A percentile compares a stretch with the other conserved stretches of the same genome.
Evolutionary conservation across 768 basidiomycete genomes (phyloP).

Genomic region (Boletus reticuloceps): DNA sequence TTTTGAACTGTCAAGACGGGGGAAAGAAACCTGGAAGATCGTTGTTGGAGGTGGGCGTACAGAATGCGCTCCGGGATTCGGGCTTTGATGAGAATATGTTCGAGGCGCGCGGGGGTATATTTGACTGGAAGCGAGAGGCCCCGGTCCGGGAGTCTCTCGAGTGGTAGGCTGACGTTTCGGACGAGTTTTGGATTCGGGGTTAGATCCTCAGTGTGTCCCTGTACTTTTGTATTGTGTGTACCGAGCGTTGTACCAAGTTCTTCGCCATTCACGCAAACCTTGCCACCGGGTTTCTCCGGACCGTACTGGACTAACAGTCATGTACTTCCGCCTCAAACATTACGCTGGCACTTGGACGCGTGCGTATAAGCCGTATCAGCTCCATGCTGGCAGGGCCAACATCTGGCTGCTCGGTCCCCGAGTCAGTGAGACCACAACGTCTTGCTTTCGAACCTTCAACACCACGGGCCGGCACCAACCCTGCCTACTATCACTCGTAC

Average conservation of each 20-base stretch:
- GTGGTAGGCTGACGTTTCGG: no score
- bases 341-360: not conserved
- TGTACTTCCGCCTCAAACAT: not conserved
- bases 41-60: not conserved
- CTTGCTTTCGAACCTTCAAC: not conserved
- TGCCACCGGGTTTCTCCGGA: no score
- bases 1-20: not conserved
- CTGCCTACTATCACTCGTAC: constrained; percentile 22
- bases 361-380: not conserved
- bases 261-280: no score
- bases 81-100: not conserved
- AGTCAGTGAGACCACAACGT: not conserved
- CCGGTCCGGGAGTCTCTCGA: not conserved
- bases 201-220: no score
- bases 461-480: not conserved
- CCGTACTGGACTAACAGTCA: not conserved
- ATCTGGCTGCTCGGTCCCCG: not conserved
- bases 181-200: no score
- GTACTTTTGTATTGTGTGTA: no score
- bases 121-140: not conserved
- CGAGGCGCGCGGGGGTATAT: not conserved
- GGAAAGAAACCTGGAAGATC: constrained; percentile 1
- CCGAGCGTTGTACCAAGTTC: no score
- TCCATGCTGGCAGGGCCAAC: not conserved
- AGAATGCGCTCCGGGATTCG: not conserved